Base-by-base conservation (phyloP, 768 basidiomycete genomes). In the Naganishia friedmannii region DNA sequence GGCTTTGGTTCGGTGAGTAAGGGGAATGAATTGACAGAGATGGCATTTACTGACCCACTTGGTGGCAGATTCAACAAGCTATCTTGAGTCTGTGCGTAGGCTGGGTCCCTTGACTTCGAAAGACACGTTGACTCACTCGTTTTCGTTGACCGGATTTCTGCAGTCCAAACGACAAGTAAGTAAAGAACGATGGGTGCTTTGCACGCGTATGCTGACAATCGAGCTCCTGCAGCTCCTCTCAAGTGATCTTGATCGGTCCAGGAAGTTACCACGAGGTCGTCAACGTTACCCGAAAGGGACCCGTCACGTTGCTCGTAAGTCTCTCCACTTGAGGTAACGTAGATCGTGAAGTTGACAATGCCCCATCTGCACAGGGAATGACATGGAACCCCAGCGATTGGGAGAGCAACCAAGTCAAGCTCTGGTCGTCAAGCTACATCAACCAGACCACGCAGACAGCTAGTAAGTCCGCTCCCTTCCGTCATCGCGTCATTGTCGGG, bases 201-300 rank as follows among this genome's bases (percentile, higher is more conserved):
- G 42, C 7, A 15, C 2, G 15, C 19, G 10, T 19, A 29, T 9
- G 1, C 53, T 53, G 13, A 28, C 56, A 6, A 15, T 19, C 19
- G 2, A 3, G 2, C 13, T 34, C 32, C n/a, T 6, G 26, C 42
- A 89, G 87, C 23, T 83, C 85, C 0, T 74, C 82, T 31, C 74
- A 78, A 9, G 83, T 57, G 23, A 73, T 89, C 45, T 84, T 89
- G 31, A 82, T 89, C 46, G 88, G 83, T 0, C 80, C 81, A 66
- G 88, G 88, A 8, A 82, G 85, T 58, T 89, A 89, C 70, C 84
- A 85, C 58, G 88, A 88, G 78, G 84, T 83, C 0, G 74, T 89
- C 5, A 88, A 87, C 65, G 80, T 89, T 23, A 85, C 87, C 0
- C 82, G 87, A 51, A 77, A 76, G 63, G 86, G 81, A 0, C 85